Base-by-base conservation (phyloP, 2,329 filamentous ascomycete species). In the Acephala macrosclerotiorum region DNA sequence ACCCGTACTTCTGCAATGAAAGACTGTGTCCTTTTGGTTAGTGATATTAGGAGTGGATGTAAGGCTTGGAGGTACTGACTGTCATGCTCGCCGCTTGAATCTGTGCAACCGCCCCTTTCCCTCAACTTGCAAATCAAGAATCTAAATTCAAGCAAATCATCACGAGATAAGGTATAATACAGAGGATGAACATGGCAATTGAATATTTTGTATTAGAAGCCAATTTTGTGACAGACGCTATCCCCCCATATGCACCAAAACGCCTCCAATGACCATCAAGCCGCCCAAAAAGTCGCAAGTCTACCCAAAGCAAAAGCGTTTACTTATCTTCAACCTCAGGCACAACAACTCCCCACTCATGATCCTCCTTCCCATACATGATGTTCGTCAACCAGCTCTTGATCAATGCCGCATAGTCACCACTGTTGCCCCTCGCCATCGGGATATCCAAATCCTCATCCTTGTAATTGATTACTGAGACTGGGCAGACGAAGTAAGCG, bases 401-500 rank as follows among this genome's bases (percentile, higher is more conserved):
- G 77, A 93, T 80, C 77, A 82, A 81, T 72, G 78, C 74, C n/a
- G 88, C 89, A 73, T 88, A 83, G 49, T 82, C 77, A 56, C 86
- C 89, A 58, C 80, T 82, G 58, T 82, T 77, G 55, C 83, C 84
- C 62, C 83, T 78, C 59, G 80, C 85, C 81, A 90, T 87, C 59
- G 87, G 84, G 65, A 93, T 85, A 69, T 83, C 75, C 67, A 92
- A 82, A 68, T 91, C 86, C 65, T 84, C 79, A 60, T 87, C 87
- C 47, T 87, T 86, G 79, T 91, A 90, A 77, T 90, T 86, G 74
- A 93, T 89, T 58, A 86, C 80, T 6, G 87, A 89, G 57, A 93
- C 84, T 59, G 90, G 86, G 68, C 85, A 87, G 75, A 93, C 85
- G 73, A 93, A 93, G 82, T 83, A 93, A 64, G 94, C 94, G 68